These are phyloP conservation scores for Annulohypoxylon nitens DNA, from an alignment of 495 filamentous ascomycete genomes.

Conservation along the genomic window DNA sequence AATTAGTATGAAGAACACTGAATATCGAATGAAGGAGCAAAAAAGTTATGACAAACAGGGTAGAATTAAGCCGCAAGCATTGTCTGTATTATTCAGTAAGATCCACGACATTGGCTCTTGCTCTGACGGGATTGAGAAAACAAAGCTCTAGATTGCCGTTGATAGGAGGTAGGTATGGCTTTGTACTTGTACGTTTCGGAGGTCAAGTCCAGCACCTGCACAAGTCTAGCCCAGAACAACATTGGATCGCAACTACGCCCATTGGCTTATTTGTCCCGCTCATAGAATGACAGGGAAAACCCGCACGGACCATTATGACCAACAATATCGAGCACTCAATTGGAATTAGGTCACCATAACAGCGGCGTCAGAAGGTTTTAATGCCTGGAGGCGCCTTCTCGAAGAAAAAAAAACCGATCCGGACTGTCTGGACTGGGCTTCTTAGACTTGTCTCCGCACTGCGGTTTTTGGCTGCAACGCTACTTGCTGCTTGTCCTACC, in stretches of 20 bases:
- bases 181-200: conserved; percentile 12
- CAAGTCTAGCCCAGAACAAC: conserved; percentile 15
- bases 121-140: not conserved
- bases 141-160: not conserved
- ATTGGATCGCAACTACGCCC: conserved; percentile 25
- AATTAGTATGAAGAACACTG: not conserved
- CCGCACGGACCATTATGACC: conserved; percentile 25
- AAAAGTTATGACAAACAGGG: not conserved
- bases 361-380: conserved; percentile 5
- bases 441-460: conserved; percentile 30
- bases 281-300: conserved; percentile 17
- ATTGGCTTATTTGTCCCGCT: conserved; percentile 34
- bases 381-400: conserved; percentile 23
- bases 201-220: not conserved
- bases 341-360: conserved; percentile 20
- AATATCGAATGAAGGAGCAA: not conserved
- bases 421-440: conserved; percentile 42
- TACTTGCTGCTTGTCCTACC: conserved; percentile 23
- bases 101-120: not conserved
- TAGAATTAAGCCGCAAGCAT: not conserved
- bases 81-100: not conserved
- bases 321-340: not conserved
- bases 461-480: conserved; percentile 35
- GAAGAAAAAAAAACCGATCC: conserved; percentile 25
- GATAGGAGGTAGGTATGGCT: not conserved